Evolutionary conservation across 2,329 filamentous ascomycete genomes (phyloP), one percentile per base, ranked within the genome.

Genomic region (Ceratocystis papillata): DNA sequence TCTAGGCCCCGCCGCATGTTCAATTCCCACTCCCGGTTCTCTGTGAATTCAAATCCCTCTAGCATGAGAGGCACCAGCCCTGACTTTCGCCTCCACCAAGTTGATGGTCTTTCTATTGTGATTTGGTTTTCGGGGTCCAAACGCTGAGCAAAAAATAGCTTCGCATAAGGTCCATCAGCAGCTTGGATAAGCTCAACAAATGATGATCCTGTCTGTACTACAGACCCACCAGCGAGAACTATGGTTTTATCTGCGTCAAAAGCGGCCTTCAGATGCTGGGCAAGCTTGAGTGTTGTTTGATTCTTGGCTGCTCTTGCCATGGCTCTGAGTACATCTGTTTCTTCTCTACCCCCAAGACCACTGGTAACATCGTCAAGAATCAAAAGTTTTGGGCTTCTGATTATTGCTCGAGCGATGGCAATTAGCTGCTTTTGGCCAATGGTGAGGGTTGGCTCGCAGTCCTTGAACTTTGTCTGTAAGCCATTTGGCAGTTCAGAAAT

Each of bases 321-420:
- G 0, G 82, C 81, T 25, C 77, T 73, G 68, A 85, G 82, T 0
- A 85, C 81, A 15, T 81, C 76, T 0, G 75, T 73, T 60, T 79
- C 77, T 0, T 77, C 73, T 17, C 77, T 73, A 1, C 74, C 72
- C 62, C 77, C 76, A 22, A 79, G 71, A 0, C 84, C 82, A 57
- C 79, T 83, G 0, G 86, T 88, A 0, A 85, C 85, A 73, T 88
- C 86, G 67, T 88, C 86, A 1, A 88, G 74, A 15, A 88, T 79
- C 0, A 88, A 76, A 37, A 88, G 82, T 57, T 74, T 75, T 1
- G 77, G 76, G 41, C 76, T 70, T 2, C 73, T 74, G n/a, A 79
- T 72, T 57, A 79, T 74, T 50, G 74, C 75, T n/a, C 77, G 73
- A 1, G 76, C 76, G 66, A 88, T 87, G 0, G 84, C 81, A 28